phyloP scores from a whole-genome alignment of 352 stramenopile species.

The Phytopythium sindhum region DNA sequence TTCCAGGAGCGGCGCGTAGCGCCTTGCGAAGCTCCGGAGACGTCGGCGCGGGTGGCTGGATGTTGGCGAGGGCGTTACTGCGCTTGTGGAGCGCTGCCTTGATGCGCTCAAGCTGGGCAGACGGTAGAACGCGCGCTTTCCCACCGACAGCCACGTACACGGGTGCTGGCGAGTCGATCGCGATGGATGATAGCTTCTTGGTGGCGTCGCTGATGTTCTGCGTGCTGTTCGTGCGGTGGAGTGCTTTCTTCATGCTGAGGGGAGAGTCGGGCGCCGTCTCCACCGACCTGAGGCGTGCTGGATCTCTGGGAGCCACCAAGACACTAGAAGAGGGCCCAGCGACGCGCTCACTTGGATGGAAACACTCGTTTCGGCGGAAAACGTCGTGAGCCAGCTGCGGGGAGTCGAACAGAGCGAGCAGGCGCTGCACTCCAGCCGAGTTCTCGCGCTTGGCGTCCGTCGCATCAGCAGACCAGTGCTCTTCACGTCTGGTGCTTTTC shows the following conservation, averaged over 20 bases:
- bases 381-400: conserved; percentile 8
- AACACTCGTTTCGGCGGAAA: conserved; percentile 11
- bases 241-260: background rate
- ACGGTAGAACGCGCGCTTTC: conserved; percentile 26
- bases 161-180: background rate
- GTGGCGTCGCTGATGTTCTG: background rate
- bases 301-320: background rate
- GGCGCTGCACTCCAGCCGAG: background rate
- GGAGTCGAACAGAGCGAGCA: background rate
- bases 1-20: conserved; percentile 12
- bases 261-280: background rate
- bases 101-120: conserved; percentile 22
- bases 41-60: conserved; percentile 12
- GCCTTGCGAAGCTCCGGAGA: conserved; percentile 14
- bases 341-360: conserved; percentile 14
- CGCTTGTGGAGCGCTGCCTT: conserved; percentile 25
- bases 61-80: conserved; percentile 31
- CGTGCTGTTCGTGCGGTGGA: background rate
- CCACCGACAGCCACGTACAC: conserved; percentile 28
- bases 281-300: background rate
- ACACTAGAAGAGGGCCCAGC: background rate
- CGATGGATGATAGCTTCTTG: background rate
- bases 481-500: background rate
- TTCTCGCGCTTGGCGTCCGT: background rate
- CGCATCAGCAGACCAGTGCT: background rate